Base-by-base conservation (phyloP, 306 rosid species). In the Sicyos baderoa region DNA sequence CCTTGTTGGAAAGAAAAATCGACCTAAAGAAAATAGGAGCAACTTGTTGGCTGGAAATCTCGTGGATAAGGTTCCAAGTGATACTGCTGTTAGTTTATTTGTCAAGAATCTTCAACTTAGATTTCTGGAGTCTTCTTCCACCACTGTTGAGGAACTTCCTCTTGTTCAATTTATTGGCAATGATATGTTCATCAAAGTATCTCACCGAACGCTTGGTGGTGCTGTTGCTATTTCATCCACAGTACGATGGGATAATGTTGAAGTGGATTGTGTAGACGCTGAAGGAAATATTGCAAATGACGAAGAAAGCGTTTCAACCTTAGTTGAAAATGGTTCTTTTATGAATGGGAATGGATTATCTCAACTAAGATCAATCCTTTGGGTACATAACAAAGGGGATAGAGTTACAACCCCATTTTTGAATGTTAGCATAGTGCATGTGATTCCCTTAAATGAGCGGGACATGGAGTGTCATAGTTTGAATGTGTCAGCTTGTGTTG, bases 171-270 rank as follows among this genome's bases (percentile, higher is more conserved):
- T 91, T 80, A 67, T 87, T 70, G 97, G 96, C 53, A 71, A 83
- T 75, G 82, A 87, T 76, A 78, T 91, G 40, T 84, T 82, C 75
- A 79, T 87, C 61, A 84, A 71, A 83, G 96, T 79, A 65, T 83
- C 82, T 76, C 97, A 92, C 59, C 84, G 88, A 83, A 92, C 96
- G 44, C 92, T 92, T 64, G 97, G 96, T 69, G 96, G 97, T 72
- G 97, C 97, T 49, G 75, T 89, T 75, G 90, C 86, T 76, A 86
- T 92, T 83, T 87, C 96, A 55, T 86, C 97, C 76, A 80, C 81
- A 44, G 47, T 89, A 78, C 79, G 37, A 22, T 92, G 97, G 97
- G 87, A 87, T 74, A 81, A 82, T 73, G 82, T 89, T 55, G 89
- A 83, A 77, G 84, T 91, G 68, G 82, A 82, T 74, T 89, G 96